phyloP scores from a whole-genome alignment of 1,284 basidiomycete species.

The Erythrobasidium hasegawianum region DNA sequence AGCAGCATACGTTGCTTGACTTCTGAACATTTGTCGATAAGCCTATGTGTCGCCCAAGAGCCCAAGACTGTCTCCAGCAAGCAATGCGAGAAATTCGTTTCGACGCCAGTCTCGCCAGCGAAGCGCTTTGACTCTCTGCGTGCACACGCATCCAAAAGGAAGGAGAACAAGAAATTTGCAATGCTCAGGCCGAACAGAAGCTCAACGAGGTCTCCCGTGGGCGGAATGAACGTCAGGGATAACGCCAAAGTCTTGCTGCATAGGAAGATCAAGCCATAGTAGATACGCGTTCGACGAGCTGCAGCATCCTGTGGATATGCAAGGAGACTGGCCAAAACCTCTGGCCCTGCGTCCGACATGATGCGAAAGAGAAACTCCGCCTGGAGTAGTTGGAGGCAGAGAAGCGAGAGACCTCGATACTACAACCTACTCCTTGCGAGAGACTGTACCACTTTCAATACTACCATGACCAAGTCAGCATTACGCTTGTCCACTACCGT shows the following conservation, averaged over 20 bases:
- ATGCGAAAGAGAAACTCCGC: too few relatives aligned
- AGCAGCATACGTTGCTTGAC: not conserved
- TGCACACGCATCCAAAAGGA: not conserved
- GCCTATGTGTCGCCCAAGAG: not conserved
- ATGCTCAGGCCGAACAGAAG: not conserved
- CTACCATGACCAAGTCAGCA: too few relatives aligned
- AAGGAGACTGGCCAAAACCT: too few relatives aligned
- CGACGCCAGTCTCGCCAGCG: too few relatives aligned
- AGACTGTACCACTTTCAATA: too few relatives aligned
- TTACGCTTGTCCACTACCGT: too few relatives aligned
- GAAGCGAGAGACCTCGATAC: too few relatives aligned
- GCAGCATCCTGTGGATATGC: not conserved
- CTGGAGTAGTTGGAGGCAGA: too few relatives aligned
- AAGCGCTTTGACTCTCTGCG: not conserved
- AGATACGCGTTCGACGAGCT: not conserved
- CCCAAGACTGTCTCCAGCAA: slow-evolving; percentile 2
- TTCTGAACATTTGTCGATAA: not conserved
- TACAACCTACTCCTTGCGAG: too few relatives aligned
- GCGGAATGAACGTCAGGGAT: not conserved
- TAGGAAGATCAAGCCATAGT: slow-evolving; percentile 1
- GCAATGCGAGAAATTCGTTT: not conserved
- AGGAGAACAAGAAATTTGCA: not conserved
- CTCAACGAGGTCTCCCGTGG: not conserved
- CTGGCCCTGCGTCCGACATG: too few relatives aligned
- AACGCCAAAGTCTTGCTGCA: not conserved